Evolutionary conservation across 139 green algal species (phyloP).

Genomic region (Auxenochlorella pyrenoidosa): DNA sequence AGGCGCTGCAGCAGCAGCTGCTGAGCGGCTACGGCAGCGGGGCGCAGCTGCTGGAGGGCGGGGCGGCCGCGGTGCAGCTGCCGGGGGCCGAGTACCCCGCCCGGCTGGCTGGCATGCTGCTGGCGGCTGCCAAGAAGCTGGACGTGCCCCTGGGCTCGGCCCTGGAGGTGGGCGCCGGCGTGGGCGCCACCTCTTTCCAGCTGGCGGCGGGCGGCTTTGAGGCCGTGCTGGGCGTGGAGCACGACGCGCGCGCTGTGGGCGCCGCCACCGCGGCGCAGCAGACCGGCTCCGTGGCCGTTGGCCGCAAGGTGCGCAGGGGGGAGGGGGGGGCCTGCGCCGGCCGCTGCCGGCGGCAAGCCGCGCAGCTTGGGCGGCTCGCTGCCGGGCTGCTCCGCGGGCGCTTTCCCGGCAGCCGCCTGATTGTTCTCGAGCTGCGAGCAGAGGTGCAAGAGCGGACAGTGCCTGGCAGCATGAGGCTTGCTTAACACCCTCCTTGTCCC

Average conservation of each 20-base stretch:
- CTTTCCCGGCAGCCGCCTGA: too few species aligned
- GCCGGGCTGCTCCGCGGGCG: not conserved
- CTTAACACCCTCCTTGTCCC: too few species aligned
- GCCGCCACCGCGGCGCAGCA: slow-evolving; percentile 17
- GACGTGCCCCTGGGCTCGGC: slow-evolving; percentile 31
- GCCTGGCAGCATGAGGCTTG: too few species aligned
- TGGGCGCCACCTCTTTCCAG: slow-evolving; percentile 70
- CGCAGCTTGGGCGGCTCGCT: not conserved
- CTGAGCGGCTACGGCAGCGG: slow-evolving; percentile 47
- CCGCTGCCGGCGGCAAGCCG: too few species aligned
- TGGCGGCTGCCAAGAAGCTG: not conserved
- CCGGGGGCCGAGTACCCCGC: not conserved
- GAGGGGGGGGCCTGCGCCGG: too few species aligned
- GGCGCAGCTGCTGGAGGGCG: slow-evolving; percentile 20
- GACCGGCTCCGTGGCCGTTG: not conserved
- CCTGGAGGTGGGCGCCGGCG: slow-evolving; percentile 77
- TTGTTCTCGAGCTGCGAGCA: too few species aligned
- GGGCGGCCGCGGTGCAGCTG: slow-evolving; percentile 1
- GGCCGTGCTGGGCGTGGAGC: slow-evolving; percentile 74
- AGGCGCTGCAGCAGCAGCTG: slow-evolving; percentile 55
- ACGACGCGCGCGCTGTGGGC: slow-evolving; percentile 30
- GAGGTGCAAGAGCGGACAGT: too few species aligned
- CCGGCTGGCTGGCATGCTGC: not conserved
- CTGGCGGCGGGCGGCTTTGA: slow-evolving; percentile 52
- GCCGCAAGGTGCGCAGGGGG: slow-evolving; percentile 4